Evolutionary conservation across 768 basidiomycete species (phyloP).

Genomic region (Boletus insuetus): DNA sequence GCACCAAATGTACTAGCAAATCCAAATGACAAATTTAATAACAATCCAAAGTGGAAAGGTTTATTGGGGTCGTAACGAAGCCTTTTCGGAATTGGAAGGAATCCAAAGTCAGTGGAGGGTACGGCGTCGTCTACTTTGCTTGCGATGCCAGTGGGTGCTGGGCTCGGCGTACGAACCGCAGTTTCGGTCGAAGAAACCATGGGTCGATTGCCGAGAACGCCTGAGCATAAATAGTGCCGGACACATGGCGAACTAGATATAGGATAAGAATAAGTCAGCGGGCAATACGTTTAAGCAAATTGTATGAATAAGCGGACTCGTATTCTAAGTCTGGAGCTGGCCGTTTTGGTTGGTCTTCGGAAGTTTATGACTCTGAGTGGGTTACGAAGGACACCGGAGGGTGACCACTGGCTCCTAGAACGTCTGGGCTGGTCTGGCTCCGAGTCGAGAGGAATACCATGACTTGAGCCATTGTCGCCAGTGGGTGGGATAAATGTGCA

Average conservation of each 20-base stretch:
- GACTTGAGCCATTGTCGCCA: too few species aligned
- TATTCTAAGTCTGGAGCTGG: too few species aligned
- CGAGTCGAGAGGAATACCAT: too few species aligned
- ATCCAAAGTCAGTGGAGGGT: constrained; percentile 49
- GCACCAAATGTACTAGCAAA: constrained; percentile 50
- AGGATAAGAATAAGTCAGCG: background rate
- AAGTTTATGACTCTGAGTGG: too few species aligned
- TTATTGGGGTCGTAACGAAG: constrained; percentile 50
- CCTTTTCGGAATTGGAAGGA: constrained; percentile 60
- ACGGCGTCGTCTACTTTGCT: background rate
- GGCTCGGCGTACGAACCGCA: background rate
- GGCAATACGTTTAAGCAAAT: background rate
- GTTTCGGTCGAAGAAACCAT: constrained; percentile 17
- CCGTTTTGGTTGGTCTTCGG: too few species aligned
- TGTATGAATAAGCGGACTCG: too few species aligned
- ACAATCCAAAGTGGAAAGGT: constrained; percentile 50
- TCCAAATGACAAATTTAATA: constrained; percentile 60
- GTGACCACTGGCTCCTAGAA: too few species aligned
- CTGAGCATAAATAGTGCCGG: constrained; percentile 14
- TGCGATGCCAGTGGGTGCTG: background rate
- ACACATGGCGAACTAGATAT: background rate
- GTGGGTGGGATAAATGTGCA: too few species aligned
- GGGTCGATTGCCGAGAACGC: background rate
- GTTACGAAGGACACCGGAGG: too few species aligned
- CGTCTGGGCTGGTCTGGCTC: too few species aligned